These are phyloP conservation scores for Maudiozyma pseudohumilis DNA, from an alignment of 805 yeast species.

Conservation along the genomic window DNA sequence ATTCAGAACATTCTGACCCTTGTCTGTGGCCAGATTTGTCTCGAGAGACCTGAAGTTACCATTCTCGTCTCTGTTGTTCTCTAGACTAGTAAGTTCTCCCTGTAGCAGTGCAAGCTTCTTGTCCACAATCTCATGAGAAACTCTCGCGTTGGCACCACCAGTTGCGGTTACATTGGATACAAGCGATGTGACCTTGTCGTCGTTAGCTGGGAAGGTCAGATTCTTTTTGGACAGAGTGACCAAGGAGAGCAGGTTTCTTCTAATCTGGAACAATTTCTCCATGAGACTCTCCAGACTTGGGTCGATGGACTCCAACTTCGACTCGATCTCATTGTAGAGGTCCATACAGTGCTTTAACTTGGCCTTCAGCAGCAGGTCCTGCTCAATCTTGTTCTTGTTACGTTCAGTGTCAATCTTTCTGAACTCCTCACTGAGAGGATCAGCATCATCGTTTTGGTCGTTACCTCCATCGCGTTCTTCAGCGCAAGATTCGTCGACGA, in stretches of 20 bases:
- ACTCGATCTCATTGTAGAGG: slow-evolving; percentile 48
- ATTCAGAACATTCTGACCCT: slow-evolving; percentile 45
- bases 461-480: slow-evolving; percentile 6
- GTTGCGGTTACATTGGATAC: slow-evolving; percentile 1
- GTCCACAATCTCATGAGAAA: slow-evolving; percentile 16
- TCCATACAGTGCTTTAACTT: slow-evolving; percentile 57
- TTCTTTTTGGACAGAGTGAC: slow-evolving; percentile 31
- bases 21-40: slow-evolving; percentile 26
- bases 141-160: slow-evolving; percentile 4
- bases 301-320: slow-evolving; percentile 44
- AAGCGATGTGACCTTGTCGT: slow-evolving; percentile 6
- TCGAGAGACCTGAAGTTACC: slow-evolving; percentile 42
- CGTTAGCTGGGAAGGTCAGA: slow-evolving; percentile 6
- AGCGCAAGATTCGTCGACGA: slow-evolving; percentile 38
- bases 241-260: slow-evolving; percentile 50
- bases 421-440: slow-evolving; percentile 9
- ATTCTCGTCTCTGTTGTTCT: slow-evolving; percentile 41
- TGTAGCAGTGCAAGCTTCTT: slow-evolving; percentile 28
- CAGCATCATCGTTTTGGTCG: slow-evolving; percentile 9
- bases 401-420: slow-evolving; percentile 20
- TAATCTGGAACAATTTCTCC: slow-evolving; percentile 50
- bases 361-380: slow-evolving; percentile 48
- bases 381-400: slow-evolving; percentile 42
- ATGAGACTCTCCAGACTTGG: slow-evolving; percentile 42
- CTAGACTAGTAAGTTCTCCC: slow-evolving; percentile 35